Evolutionary conservation across 192 early-diverging fungal genomes (phyloP), one percentile per base, ranked within the genome.

Genomic region (Gryganskiella cystojenkinii): DNA sequence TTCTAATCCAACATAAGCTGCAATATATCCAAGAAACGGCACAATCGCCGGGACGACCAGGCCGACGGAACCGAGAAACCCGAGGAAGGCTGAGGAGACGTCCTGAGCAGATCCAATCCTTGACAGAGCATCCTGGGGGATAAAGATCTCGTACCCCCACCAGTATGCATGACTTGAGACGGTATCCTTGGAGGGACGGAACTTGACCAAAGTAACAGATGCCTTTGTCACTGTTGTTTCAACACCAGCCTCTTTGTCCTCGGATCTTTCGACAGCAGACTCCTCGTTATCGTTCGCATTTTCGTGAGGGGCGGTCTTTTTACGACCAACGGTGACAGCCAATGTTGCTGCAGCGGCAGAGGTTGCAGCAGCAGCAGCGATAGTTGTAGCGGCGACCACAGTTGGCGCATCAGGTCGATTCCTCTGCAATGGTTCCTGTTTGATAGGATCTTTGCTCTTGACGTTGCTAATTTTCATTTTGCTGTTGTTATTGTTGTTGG

Each of bases 81-180:
- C 71, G 1, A 83, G 57, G 30, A 83, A 83, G 37, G 76, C 70
- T 1, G 67, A 46, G 5, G 76, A 66, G 14, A 83, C 81, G 33
- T 67, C 79, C 35, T 83, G 76, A 6, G 81, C 81, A 40, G 76
- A 79, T 37, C 67, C 63, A 13, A 83, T 75, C 42, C 81, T 45
- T 4, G 76, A 68, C 30, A 83, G 69, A 33, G 76, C 76, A 15
- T 58, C 62, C 55, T 79, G 66, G 28, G 81, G 81, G 1, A 83
- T 74, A 35, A 80, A 83, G 37, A 83, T 71, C 46, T 83, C 81
- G 44, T 83, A 83, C 13, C 81, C 81, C 81, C 81, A 83, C 81
- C 81, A 83, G 42, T 71, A 80, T 1, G 74, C 74, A 25, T 57
- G 55, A 59, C 74, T 78, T 30, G 74, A 78, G 1, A 78, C 74